phyloP scores from a whole-genome alignment of 2,329 filamentous ascomycete species.

The Macrophomina phaseolina region DNA sequence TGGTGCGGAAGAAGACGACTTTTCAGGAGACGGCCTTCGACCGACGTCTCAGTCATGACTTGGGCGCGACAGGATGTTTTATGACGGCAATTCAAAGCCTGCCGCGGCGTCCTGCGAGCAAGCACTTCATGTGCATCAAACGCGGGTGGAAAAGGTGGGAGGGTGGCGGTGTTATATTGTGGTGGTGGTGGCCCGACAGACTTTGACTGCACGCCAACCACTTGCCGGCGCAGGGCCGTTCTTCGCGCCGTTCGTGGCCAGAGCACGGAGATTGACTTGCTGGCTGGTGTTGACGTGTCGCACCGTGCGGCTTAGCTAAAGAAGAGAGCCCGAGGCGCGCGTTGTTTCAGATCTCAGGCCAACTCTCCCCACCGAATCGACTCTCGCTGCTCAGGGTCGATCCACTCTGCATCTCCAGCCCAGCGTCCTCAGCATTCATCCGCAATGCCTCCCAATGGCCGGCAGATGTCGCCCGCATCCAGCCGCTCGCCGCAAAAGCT shows the following conservation, averaged over 20 bases:
- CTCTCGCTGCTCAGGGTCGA: background rate
- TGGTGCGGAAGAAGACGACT: background rate
- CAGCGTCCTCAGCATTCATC: background rate
- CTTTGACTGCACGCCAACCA: background rate
- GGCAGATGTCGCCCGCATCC: background rate
- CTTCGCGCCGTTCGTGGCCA: background rate
- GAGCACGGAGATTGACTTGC: background rate
- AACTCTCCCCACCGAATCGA: background rate
- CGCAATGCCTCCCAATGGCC: background rate
- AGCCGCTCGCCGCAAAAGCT: background rate
- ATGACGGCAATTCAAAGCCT: too few relatives aligned
- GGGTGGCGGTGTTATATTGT: background rate
- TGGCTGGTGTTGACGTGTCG: slow-evolving; percentile 19
- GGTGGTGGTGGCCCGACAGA: background rate
- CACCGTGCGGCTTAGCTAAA: background rate
- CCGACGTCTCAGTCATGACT: too few relatives aligned
- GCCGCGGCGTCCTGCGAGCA: background rate
- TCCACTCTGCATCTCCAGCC: background rate
- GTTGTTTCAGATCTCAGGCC: slow-evolving; percentile 14
- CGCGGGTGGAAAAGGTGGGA: background rate
- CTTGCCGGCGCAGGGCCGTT: background rate
- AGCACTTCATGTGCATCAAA: background rate
- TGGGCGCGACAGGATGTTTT: too few relatives aligned
- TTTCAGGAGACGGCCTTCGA: too few relatives aligned
- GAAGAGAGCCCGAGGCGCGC: background rate